A percentile compares a stretch with the other conserved stretches of the same genome.
Evolutionary conservation across 352 stramenopile genomes (phyloP).

Genomic region (Globisporangium alternatum): DNA sequence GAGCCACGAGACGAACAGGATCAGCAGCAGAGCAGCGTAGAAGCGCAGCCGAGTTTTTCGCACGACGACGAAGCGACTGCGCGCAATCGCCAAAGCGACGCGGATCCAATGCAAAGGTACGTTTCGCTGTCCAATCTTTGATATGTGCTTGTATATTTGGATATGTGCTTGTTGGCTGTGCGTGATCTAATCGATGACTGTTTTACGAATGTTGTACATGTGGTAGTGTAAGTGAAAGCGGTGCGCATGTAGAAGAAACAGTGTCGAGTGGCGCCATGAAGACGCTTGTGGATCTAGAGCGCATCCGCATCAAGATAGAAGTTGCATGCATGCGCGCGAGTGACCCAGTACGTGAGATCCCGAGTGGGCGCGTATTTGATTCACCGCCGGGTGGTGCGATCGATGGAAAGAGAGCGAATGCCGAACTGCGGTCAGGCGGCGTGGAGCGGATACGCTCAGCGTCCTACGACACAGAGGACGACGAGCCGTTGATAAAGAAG

Average conservation of each 20-base stretch:
- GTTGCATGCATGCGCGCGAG: slow-evolving; percentile 33
- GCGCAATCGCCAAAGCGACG: slow-evolving; percentile 1
- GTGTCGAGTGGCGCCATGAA: slow-evolving; percentile 4
- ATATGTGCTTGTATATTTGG: neutral
- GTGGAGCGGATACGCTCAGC: neutral
- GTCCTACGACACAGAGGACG: neutral
- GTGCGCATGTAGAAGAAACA: neutral
- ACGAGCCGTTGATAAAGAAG: slow-evolving; percentile 1
- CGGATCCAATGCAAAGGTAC: neutral
- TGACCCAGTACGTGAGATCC: slow-evolving; percentile 27
- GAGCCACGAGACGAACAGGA: neutral
- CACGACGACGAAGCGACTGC: slow-evolving; percentile 2
- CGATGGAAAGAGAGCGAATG: slow-evolving; percentile 62
- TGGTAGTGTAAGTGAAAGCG: neutral
- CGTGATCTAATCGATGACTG: neutral
- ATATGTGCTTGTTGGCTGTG: neutral
- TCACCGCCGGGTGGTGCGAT: slow-evolving; percentile 21
- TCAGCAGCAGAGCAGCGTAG: neutral
- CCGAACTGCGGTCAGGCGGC: slow-evolving; percentile 27
- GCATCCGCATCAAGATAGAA: slow-evolving; percentile 39
- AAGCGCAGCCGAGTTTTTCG: neutral
- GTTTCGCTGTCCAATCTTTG: neutral
- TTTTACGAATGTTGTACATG: neutral
- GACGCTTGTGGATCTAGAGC: slow-evolving; percentile 28
- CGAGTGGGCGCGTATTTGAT: slow-evolving; percentile 60